Percentiles rank a stretch among this genome's conserved stretches.
phyloP scores from a whole-genome alignment of 805 yeast species.

The Citeromyces matritensis region DNA sequence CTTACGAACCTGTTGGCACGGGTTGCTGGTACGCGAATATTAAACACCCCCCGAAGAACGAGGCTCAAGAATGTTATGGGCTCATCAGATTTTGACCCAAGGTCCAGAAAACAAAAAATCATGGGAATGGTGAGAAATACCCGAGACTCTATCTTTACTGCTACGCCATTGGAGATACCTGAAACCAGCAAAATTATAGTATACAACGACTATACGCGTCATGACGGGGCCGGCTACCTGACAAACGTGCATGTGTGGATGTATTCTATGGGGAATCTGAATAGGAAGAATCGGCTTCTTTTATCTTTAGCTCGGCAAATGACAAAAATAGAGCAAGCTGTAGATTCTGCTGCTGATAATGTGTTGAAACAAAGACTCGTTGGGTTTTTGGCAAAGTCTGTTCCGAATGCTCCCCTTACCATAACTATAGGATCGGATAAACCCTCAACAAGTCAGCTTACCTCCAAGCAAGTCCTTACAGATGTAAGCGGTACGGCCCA shows the following conservation, averaged over 20 bases:
- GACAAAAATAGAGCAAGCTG: slow-evolving; percentile 26
- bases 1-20: not conserved
- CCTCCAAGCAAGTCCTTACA: slow-evolving; percentile 23
- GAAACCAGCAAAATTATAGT: slow-evolving; percentile 44
- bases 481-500: slow-evolving; percentile 59
- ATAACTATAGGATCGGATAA: slow-evolving; percentile 41
- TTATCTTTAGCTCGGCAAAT: slow-evolving; percentile 57
- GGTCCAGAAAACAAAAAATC: too few species aligned
- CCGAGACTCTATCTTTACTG: too few species aligned
- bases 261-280: slow-evolving; percentile 51
- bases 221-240: slow-evolving; percentile 21
- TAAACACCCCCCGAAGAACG: not conserved
- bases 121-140: too few species aligned
- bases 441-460: slow-evolving; percentile 13
- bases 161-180: slow-evolving; percentile 16
- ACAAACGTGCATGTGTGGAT: slow-evolving; percentile 64
- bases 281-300: slow-evolving; percentile 56
- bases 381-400: slow-evolving; percentile 53
- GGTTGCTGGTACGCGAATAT: not conserved
- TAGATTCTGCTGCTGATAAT: slow-evolving; percentile 15
- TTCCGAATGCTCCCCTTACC: slow-evolving; percentile 38
- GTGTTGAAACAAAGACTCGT: slow-evolving; percentile 49
- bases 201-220: slow-evolving; percentile 40
- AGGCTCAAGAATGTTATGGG: too few species aligned
- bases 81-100: too few species aligned